These are phyloP conservation scores for Stachybotrys chlorohalonatus DNA, from an alignment of 2,329 filamentous ascomycete genomes.

Conservation along the genomic window DNA sequence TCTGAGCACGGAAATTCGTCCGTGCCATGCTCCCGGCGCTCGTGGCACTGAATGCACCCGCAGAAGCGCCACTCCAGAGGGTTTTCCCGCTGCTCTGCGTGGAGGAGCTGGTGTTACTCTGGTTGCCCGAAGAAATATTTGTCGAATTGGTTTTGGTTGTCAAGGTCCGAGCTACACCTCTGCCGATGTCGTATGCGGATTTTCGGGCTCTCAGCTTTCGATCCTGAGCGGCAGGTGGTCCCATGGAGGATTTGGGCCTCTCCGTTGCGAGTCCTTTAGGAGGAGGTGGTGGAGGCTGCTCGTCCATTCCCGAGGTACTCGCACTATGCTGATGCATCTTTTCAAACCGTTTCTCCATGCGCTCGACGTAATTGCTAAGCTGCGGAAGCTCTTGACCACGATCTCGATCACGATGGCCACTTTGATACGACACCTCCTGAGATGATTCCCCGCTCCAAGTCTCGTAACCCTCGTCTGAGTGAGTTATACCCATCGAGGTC, in stretches of 20 bases:
- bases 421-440: constrained; percentile 33
- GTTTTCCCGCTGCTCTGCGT: constrained; percentile 75
- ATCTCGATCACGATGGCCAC: constrained; percentile 33
- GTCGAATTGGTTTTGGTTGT: constrained; percentile 85
- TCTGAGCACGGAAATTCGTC: constrained; percentile 57
- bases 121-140: constrained; percentile 63
- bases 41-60: constrained; percentile 84
- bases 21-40: constrained; percentile 90
- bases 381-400: constrained; percentile 49
- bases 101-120: constrained; percentile 64
- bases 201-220: constrained; percentile 54
- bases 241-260: constrained; percentile 52
- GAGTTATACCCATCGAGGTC: constrained; percentile 64
- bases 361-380: constrained; percentile 77
- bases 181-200: constrained; percentile 69
- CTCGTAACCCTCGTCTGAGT: constrained; percentile 52
- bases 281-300: constrained; percentile 53
- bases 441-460: constrained; percentile 48
- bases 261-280: constrained; percentile 43
- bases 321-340: constrained; percentile 57
- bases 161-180: constrained; percentile 65
- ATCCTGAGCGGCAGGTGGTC: constrained; percentile 27
- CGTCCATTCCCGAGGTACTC: constrained; percentile 31
- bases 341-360: constrained; percentile 79
- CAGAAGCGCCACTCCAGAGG: constrained; percentile 89